Percentiles rank a stretch among this genome's conserved stretches.
Conservation (phyloP, 345 rosid genomes). For the Cardamine resedifolia region DNA sequence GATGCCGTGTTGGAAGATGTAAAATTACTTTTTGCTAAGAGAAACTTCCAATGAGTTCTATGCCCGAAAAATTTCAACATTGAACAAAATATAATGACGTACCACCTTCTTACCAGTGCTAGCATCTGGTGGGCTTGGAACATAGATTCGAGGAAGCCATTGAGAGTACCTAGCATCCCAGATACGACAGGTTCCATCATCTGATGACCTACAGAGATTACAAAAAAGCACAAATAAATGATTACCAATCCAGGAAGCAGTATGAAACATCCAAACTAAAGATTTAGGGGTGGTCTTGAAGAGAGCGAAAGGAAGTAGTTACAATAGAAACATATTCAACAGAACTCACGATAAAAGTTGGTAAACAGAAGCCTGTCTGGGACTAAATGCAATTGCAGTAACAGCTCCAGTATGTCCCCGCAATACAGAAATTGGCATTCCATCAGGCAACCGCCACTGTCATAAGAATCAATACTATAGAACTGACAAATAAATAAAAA, state of each 20-base stretch:
- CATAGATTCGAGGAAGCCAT: conserved; percentile 64
- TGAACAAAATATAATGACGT: conserved; percentile 11
- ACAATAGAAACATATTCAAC: conserved; percentile 27
- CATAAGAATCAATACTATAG: conserved; percentile 33
- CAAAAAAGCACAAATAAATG: conserved; percentile 12
- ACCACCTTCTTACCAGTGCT: conserved; percentile 54
- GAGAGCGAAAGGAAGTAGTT: neutral
- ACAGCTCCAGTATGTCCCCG: conserved; percentile 97
- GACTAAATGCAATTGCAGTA: conserved; percentile 95
- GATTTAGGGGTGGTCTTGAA: conserved; percentile 24
- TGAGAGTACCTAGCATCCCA: conserved; percentile 96
- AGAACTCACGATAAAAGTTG: conserved; percentile 93
- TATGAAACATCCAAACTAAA: conserved; percentile 20
- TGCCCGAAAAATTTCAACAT: conserved; percentile 3
- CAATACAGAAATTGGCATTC: conserved; percentile 85
- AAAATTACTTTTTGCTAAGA: conserved; percentile 61
- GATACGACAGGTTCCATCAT: conserved; percentile 98
- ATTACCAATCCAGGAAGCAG: conserved; percentile 24
- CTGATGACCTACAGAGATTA: conserved; percentile 77
- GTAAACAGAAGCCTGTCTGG: conserved; percentile 77
- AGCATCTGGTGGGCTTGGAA: conserved; percentile 73
- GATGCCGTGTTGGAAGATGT: conserved; percentile 56
- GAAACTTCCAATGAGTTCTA: conserved; percentile 29
- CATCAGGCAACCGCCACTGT: conserved; percentile 99
- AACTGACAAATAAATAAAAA: conserved; percentile 21